Conservation (phyloP, 352 stramenopile genomes). For the Globisporangium spiculum region DNA sequence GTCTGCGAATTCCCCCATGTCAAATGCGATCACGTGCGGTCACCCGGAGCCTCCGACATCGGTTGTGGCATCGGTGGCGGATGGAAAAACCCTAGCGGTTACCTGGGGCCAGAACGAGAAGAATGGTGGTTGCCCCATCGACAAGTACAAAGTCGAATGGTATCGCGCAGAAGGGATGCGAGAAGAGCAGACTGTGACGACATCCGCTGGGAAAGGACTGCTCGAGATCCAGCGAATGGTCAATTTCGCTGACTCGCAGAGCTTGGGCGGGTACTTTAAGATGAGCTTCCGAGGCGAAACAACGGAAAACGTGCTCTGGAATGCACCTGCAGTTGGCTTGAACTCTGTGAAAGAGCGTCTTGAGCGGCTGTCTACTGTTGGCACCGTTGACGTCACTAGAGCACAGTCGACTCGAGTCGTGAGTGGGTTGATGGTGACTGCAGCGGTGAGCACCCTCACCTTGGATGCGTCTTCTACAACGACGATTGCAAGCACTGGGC, state of each 20-base stretch:
- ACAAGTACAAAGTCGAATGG: slow-evolving; percentile 79
- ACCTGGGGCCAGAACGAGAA: slow-evolving; percentile 38
- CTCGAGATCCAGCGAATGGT: slow-evolving; percentile 62
- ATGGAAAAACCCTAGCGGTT: slow-evolving; percentile 54
- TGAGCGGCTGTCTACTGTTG: slow-evolving; percentile 60
- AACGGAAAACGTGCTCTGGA: slow-evolving; percentile 68
- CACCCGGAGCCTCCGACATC: slow-evolving; percentile 45
- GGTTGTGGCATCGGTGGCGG: slow-evolving; percentile 45
- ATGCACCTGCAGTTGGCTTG: slow-evolving; percentile 47
- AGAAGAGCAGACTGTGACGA: slow-evolving; percentile 78
- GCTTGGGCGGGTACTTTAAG: slow-evolving; percentile 64
- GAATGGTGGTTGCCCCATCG: slow-evolving; percentile 37
- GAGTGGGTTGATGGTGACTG: slow-evolving; percentile 33
- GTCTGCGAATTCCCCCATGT: slow-evolving; percentile 57
- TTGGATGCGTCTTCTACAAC: slow-evolving; percentile 25
- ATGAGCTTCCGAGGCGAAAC: slow-evolving; percentile 54
- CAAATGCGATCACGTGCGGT: slow-evolving; percentile 47
- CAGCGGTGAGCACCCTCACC: slow-evolving; percentile 29
- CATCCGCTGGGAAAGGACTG: slow-evolving; percentile 59
- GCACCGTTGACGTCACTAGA: slow-evolving; percentile 55
- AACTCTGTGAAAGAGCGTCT: slow-evolving; percentile 72
- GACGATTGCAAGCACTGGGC: slow-evolving; percentile 18
- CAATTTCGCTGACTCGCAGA: slow-evolving; percentile 55
- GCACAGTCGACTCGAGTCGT: slow-evolving; percentile 44
- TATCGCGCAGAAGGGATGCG: slow-evolving; percentile 50